These are phyloP conservation scores for Diplocarpon rosae DNA, from an alignment of 2,329 filamentous ascomycete genomes.

Conservation along the genomic window DNA sequence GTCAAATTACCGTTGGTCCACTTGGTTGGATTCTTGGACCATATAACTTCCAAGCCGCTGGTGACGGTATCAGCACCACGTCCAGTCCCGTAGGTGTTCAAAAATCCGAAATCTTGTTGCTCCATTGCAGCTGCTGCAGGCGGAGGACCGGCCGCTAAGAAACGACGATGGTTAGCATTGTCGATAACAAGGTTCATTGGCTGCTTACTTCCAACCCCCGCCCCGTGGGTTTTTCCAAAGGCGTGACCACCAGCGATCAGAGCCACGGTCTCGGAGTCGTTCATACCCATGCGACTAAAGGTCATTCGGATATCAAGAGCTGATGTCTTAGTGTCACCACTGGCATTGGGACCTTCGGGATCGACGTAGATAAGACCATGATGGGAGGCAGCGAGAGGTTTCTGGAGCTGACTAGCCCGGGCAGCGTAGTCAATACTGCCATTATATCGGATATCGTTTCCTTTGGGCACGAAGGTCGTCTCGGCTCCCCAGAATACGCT, in stretches of 20 bases:
- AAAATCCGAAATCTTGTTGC: slow-evolving; percentile 63
- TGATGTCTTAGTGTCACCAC: slow-evolving; percentile 43
- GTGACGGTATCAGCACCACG: slow-evolving; percentile 63
- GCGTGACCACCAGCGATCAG: slow-evolving; percentile 49
- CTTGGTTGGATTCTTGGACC: slow-evolving; percentile 62
- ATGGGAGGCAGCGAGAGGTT: slow-evolving; percentile 43
- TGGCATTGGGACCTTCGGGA: slow-evolving; percentile 47
- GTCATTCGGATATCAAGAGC: slow-evolving; percentile 47
- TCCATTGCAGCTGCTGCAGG: slow-evolving; percentile 54
- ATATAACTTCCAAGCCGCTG: slow-evolving; percentile 66
- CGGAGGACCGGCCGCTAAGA: slow-evolving; percentile 11
- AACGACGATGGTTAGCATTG: slow-evolving; percentile 1
- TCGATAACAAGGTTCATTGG: not conserved
- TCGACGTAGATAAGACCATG: slow-evolving; percentile 55
- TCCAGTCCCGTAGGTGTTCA: slow-evolving; percentile 50
- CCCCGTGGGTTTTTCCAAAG: slow-evolving; percentile 52
- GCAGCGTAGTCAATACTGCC: slow-evolving; percentile 28
- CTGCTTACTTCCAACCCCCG: slow-evolving; percentile 19
- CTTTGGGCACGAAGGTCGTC: slow-evolving; percentile 23
- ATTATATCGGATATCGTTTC: slow-evolving; percentile 39
- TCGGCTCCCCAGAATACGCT: slow-evolving; percentile 51
- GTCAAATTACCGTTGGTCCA: slow-evolving; percentile 2
- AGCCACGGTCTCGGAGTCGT: slow-evolving; percentile 50
- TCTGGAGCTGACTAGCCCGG: slow-evolving; percentile 28
- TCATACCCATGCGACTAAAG: slow-evolving; percentile 52